These are phyloP conservation scores for Populus trichocarpa DNA, from an alignment of 441 rosid species.

Conservation along the genomic window DNA sequence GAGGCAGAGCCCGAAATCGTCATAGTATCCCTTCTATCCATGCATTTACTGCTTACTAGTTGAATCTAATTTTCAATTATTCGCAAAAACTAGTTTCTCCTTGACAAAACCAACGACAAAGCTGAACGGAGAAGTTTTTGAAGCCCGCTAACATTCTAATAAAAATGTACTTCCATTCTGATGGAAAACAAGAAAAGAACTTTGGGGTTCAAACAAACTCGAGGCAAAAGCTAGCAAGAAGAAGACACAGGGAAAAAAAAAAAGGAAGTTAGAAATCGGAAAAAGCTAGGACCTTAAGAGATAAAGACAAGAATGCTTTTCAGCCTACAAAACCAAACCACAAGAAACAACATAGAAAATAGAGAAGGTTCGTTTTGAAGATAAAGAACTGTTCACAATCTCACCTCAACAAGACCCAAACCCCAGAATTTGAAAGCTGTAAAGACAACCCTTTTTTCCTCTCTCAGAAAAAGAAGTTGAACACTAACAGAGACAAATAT, in stretches of 20 bases:
- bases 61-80: conserved; percentile 15
- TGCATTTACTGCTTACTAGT: conserved; percentile 48
- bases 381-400: conserved; percentile 40
- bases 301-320: conserved; percentile 46
- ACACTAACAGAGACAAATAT: not conserved
- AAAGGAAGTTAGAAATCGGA: conserved; percentile 14
- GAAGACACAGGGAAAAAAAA: conserved; percentile 9
- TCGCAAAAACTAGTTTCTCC: conserved; percentile 1
- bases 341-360: conserved; percentile 24
- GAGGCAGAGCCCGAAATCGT: conserved; percentile 68
- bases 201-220: conserved; percentile 10
- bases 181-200: conserved; percentile 12
- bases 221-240: conserved; percentile 15
- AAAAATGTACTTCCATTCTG: conserved; percentile 15
- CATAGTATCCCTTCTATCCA: conserved; percentile 96
- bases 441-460: conserved; percentile 1
- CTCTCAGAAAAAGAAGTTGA: not conserved
- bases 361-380: conserved; percentile 34
- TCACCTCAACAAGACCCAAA: conserved; percentile 29
- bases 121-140: not conserved
- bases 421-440: not conserved
- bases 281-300: conserved; percentile 31
- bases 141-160: conserved; percentile 21
- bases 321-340: conserved; percentile 51
- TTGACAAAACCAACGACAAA: not conserved